Evolutionary conservation across 208 protist species (phyloP).

Genomic region (Naegleria lovaniensis): DNA sequence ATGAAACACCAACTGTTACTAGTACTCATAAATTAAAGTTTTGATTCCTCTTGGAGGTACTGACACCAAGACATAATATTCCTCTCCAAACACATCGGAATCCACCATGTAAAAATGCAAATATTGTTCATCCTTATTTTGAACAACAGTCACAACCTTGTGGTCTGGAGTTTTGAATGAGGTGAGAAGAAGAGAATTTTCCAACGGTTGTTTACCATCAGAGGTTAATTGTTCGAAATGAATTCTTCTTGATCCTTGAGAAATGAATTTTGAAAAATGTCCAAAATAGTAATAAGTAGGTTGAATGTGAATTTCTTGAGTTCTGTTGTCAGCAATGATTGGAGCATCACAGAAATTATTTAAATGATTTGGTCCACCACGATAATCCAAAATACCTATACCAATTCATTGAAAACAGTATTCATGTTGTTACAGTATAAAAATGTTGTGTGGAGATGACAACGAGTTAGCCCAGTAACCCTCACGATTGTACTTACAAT

Average conservation of each 20-base stretch:
- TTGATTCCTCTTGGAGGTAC: neutral
- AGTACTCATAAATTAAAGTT: neutral
- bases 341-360: conserved; percentile 42
- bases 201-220: neutral
- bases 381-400: conserved; percentile 29
- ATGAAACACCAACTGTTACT: neutral
- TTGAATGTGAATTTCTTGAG: conserved; percentile 29
- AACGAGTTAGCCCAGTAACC: too few relatives aligned
- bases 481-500: conserved; percentile 31
- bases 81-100: neutral
- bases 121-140: neutral
- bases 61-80: neutral
- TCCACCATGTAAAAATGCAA: neutral
- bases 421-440: too few relatives aligned
- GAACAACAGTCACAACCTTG: neutral
- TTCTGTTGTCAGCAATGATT: conserved; percentile 36
- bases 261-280: conserved; percentile 44
- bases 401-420: too few relatives aligned
- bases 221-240: neutral
- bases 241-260: conserved; percentile 31
- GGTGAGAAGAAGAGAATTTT: neutral
- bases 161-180: neutral
- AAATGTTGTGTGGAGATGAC: too few relatives aligned
- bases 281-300: conserved; percentile 44
- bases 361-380: conserved; percentile 48